phyloP scores from a whole-genome alignment of 1,139 yeast genomes.

The Kluyveromyces sp. region DNA sequence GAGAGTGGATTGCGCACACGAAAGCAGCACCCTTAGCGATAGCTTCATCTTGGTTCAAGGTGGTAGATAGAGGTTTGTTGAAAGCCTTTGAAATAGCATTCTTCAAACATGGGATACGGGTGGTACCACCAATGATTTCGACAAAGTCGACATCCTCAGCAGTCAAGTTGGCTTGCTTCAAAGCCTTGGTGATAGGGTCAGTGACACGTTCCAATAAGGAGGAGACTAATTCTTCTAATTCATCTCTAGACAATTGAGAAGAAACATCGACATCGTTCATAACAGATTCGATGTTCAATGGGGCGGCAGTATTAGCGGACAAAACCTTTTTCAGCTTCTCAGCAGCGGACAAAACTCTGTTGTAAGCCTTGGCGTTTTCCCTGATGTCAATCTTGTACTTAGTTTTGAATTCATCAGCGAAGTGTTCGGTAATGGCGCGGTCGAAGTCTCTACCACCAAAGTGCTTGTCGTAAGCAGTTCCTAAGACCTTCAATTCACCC shows the following conservation, averaged over 20 bases:
- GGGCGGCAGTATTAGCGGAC: slow-evolving; percentile 93
- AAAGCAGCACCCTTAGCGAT: slow-evolving; percentile 99
- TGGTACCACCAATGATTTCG: slow-evolving; percentile 96
- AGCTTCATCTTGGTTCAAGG: slow-evolving; percentile 98
- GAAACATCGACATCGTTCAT: slow-evolving; percentile 97
- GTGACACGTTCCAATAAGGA: slow-evolving; percentile 74
- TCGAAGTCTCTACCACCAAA: slow-evolving; percentile 99
- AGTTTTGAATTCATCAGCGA: slow-evolving; percentile 81
- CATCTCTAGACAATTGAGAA: slow-evolving; percentile 82
- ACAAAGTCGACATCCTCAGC: slow-evolving; percentile 75
- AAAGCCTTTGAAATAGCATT: slow-evolving; percentile 70
- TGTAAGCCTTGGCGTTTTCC: slow-evolving; percentile 89
- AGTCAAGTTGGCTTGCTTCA: slow-evolving; percentile 68
- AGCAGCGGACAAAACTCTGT: slow-evolving; percentile 84
- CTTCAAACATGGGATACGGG: slow-evolving; percentile 94
- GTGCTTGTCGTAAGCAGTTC: slow-evolving; percentile 89
- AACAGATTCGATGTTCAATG: slow-evolving; percentile 89
- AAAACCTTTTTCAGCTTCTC: slow-evolving; percentile 93
- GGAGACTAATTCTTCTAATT: slow-evolving; percentile 78
- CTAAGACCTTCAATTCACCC: slow-evolving; percentile 91
- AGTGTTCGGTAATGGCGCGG: slow-evolving; percentile 86
- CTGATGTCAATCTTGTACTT: slow-evolving; percentile 91
- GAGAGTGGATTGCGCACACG: slow-evolving; percentile 98
- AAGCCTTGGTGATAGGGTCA: slow-evolving; percentile 74
- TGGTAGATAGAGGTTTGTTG: slow-evolving; percentile 83